These are phyloP conservation scores for Mucor circinelloides DNA, from an alignment of 371 early-diverging fungal genomes.

Conservation along the genomic window DNA sequence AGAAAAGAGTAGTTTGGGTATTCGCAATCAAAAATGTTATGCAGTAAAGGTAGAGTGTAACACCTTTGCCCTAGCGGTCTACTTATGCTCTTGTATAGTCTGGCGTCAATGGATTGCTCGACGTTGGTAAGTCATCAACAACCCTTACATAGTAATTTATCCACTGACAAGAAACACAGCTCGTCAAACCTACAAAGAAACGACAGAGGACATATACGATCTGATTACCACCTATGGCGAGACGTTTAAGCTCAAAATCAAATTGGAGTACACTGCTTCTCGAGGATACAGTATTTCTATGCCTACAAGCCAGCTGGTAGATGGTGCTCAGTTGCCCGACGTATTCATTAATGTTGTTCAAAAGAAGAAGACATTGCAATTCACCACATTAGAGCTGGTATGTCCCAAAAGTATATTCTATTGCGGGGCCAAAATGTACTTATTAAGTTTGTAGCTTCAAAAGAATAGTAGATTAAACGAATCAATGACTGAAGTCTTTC, in stretches of 20 bases:
- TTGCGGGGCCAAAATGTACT: background rate
- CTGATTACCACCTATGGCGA: conserved; percentile 58
- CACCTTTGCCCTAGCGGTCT: background rate
- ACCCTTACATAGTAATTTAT: background rate
- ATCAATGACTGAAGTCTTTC: conserved; percentile 83
- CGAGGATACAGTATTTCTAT: conserved; percentile 68
- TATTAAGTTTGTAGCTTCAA: conserved; percentile 32
- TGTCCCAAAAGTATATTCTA: background rate
- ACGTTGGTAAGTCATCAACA: conserved; percentile 67
- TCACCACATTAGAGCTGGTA: conserved; percentile 84
- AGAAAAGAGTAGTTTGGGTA: conserved; percentile 73
- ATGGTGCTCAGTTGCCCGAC: conserved; percentile 41
- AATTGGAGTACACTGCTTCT: conserved; percentile 62
- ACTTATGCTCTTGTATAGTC: conserved; percentile 41
- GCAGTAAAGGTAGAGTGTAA: conserved; percentile 64
- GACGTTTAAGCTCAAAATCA: conserved; percentile 61
- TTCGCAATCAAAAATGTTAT: conserved; percentile 86
- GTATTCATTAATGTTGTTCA: conserved; percentile 63
- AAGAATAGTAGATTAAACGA: conserved; percentile 74
- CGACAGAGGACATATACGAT: conserved; percentile 81
- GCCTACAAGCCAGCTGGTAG: conserved; percentile 36
- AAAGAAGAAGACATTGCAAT: conserved; percentile 63
- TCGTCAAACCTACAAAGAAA: conserved; percentile 84
- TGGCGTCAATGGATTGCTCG: conserved; percentile 86
- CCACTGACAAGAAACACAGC: conserved; percentile 34